These are phyloP conservation scores for Priceomyces carsonii DNA, from an alignment of 805 yeast genomes.

Conservation along the genomic window DNA sequence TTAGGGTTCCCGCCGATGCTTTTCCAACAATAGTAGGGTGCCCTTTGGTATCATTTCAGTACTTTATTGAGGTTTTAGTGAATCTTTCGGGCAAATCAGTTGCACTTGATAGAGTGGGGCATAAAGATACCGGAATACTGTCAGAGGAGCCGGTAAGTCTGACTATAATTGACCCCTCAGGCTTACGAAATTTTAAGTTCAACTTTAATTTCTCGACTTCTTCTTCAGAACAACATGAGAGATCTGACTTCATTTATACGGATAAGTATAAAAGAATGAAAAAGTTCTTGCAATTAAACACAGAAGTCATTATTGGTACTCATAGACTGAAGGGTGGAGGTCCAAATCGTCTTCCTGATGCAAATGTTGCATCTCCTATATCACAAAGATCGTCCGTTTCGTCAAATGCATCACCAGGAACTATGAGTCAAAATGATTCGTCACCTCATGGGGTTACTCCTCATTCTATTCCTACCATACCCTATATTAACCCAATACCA, in stretches of 20 bases:
- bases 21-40: slow-evolving; percentile 81
- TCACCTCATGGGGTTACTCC: slow-evolving; percentile 6
- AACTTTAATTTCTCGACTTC: slow-evolving; percentile 23
- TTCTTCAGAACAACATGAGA: slow-evolving; percentile 27
- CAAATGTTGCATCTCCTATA: slow-evolving; percentile 7
- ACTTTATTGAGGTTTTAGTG: slow-evolving; percentile 80
- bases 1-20: slow-evolving; percentile 79
- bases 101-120: slow-evolving; percentile 23
- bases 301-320: slow-evolving; percentile 82
- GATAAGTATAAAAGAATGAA: slow-evolving; percentile 74
- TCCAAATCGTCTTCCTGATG: slow-evolving; percentile 10
- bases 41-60: slow-evolving; percentile 75
- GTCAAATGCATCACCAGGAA: slow-evolving; percentile 10
- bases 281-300: slow-evolving; percentile 78
- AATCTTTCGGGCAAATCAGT: slow-evolving; percentile 67
- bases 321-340: slow-evolving; percentile 44
- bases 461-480: slow-evolving; percentile 7
- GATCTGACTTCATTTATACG: slow-evolving; percentile 64
- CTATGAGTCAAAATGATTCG: slow-evolving; percentile 6
- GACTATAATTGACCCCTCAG: slow-evolving; percentile 9
- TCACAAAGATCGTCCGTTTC: slow-evolving; percentile 12
- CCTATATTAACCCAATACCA: slow-evolving; percentile 16
- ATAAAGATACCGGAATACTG: slow-evolving; percentile 9
- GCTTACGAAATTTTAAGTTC: slow-evolving; percentile 18
- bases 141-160: slow-evolving; percentile 3